Evolutionary conservation across 2,329 filamentous ascomycete species (phyloP).

Genomic region (Fusarium illudens): DNA sequence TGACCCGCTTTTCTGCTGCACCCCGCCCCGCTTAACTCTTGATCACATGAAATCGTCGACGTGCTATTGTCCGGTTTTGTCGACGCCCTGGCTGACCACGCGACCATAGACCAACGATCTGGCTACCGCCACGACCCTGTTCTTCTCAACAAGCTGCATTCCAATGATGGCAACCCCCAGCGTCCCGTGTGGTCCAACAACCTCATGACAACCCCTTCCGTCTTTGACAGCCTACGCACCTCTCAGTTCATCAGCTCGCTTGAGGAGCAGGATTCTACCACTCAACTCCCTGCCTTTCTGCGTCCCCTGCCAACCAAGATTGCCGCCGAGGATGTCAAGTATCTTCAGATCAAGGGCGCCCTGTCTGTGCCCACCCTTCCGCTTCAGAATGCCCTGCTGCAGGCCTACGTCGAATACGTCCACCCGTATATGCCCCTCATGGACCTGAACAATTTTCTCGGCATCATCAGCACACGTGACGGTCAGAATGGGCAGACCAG

Average conservation of each 20-base stretch:
- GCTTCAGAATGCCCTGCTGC: constrained; percentile 82
- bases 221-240: constrained; percentile 51
- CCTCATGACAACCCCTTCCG: constrained; percentile 45
- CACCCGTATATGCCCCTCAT: constrained; percentile 94
- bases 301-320: constrained; percentile 81
- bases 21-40: constrained; percentile 35
- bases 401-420: constrained; percentile 86
- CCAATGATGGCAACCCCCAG: constrained; percentile 36
- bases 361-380: constrained; percentile 74
- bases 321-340: constrained; percentile 81
- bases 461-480: constrained; percentile 70
- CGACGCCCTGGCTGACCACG: constrained; percentile 45
- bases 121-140: constrained; percentile 48
- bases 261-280: constrained; percentile 54
- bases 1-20: constrained; percentile 31
- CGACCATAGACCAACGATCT: constrained; percentile 50
- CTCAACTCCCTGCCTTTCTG: constrained; percentile 73
- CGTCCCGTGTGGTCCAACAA: constrained; percentile 46
- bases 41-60: constrained; percentile 38
- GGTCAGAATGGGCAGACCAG: constrained; percentile 78
- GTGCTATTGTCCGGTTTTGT: constrained; percentile 12
- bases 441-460: constrained; percentile 69
- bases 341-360: constrained; percentile 84
- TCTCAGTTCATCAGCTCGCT: constrained; percentile 57
- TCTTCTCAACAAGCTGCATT: constrained; percentile 44